phyloP scores from a whole-genome alignment of 2,329 filamentous ascomycete species.

The Ophiosphaerella narmari region DNA sequence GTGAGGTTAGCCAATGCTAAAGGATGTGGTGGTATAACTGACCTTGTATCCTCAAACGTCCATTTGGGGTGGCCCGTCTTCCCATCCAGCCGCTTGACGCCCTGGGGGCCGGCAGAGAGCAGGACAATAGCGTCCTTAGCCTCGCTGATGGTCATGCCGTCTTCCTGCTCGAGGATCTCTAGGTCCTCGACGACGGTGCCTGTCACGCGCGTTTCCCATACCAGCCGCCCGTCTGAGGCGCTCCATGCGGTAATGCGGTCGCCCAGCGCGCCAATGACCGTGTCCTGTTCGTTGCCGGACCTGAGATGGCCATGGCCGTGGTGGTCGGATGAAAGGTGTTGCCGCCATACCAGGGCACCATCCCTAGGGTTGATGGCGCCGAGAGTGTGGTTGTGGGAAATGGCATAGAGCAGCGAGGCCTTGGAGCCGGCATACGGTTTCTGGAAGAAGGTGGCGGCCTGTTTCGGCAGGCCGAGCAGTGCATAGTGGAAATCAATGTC shows the following conservation, averaged over 20 bases:
- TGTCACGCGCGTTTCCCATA: conserved; percentile 70
- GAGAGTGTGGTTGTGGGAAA: conserved; percentile 81
- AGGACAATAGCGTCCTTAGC: conserved; percentile 74
- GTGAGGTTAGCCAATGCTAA: conserved; percentile 11
- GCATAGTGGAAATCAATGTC: conserved; percentile 92
- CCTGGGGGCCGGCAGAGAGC: conserved; percentile 60
- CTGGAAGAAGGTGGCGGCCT: conserved; percentile 92
- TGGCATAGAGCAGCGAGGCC: conserved; percentile 86
- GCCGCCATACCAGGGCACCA: conserved; percentile 85
- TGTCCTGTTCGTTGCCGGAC: conserved; percentile 78
- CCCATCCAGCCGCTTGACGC: conserved; percentile 74
- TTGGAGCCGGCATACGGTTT: conserved; percentile 79
- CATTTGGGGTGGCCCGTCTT: conserved; percentile 74
- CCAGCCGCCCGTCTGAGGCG: conserved; percentile 76
- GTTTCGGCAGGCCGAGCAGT: conserved; percentile 80
- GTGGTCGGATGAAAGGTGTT: conserved; percentile 62
- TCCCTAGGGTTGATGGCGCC: conserved; percentile 89
- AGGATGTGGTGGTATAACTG: conserved; percentile 5
- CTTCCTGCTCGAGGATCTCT: conserved; percentile 75
- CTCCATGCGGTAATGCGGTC: conserved; percentile 78
- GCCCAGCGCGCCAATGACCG: conserved; percentile 74
- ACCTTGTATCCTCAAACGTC: conserved; percentile 72
- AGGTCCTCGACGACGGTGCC: conserved; percentile 67
- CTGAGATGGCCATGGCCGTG: conserved; percentile 61
- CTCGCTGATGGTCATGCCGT: conserved; percentile 52